Evolutionary conservation across 176 grass and related monocot genomes (phyloP).

Genomic region (Oryza meyeriana): DNA sequence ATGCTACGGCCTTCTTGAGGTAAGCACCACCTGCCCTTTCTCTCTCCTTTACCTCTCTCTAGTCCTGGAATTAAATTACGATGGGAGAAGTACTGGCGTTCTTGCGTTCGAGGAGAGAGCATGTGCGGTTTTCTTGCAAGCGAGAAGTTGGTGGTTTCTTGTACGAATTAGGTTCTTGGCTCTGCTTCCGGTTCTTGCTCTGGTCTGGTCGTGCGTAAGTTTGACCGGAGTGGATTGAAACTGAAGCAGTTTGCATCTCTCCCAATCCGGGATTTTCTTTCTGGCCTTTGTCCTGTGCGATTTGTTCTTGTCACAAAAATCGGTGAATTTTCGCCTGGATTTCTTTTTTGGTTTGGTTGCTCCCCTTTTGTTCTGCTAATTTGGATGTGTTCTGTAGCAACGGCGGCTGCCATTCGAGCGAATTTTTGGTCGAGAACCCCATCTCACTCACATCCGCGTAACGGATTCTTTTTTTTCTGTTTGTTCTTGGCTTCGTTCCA

Average conservation of each 20-base stretch:
- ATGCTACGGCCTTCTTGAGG: conserved; percentile 18
- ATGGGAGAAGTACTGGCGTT: background rate
- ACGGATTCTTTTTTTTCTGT: background rate
- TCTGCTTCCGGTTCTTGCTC: background rate
- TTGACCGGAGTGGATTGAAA: background rate
- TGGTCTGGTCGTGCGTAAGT: background rate
- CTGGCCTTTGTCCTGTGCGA: background rate
- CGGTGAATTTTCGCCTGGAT: background rate
- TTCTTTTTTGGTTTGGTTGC: background rate
- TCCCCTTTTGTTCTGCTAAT: no score
- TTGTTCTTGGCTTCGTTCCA: background rate
- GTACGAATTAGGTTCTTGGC: background rate
- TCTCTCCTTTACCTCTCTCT: background rate
- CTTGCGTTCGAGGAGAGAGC: background rate
- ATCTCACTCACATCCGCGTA: background rate
- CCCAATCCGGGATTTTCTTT: background rate
- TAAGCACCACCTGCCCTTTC: background rate
- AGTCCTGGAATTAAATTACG: background rate
- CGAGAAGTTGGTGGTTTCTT: background rate
- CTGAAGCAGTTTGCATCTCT: background rate
- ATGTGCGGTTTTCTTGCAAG: background rate
- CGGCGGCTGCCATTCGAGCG: background rate
- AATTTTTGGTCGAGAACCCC: background rate
- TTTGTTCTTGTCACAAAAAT: background rate
- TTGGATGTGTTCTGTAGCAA: background rate